A percentile compares a stretch with the other conserved stretches of the same genome.
These are phyloP conservation scores for Penicillium sclerotiorum DNA, from an alignment of 2,329 filamentous ascomycete genomes.

Conservation along the genomic window DNA sequence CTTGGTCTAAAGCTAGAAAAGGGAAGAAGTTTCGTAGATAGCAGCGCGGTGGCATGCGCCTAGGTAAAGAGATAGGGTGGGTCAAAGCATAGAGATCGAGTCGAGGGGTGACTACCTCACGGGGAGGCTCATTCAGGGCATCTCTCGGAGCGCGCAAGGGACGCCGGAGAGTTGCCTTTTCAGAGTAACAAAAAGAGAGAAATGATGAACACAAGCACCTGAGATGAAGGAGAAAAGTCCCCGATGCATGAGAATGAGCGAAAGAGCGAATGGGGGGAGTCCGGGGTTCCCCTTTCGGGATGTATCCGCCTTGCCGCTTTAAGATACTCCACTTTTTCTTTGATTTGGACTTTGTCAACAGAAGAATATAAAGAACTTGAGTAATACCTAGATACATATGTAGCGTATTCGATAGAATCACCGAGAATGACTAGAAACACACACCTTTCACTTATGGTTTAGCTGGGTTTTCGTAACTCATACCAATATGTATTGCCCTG, in stretches of 20 bases:
- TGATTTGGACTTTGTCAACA: background rate
- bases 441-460: background rate
- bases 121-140: constrained; percentile 18
- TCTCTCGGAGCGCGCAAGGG: constrained; percentile 9
- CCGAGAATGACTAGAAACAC: background rate
- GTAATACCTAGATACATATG: no score
- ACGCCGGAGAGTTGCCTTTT: background rate
- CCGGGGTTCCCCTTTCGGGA: constrained; percentile 16
- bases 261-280: constrained; percentile 9
- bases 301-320: constrained; percentile 15
- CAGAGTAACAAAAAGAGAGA: background rate
- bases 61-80: constrained; percentile 4
- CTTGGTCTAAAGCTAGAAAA: constrained; percentile 6
- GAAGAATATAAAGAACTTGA: background rate
- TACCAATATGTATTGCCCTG: no score
- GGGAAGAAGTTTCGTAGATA: constrained; percentile 12
- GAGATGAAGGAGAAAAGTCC: background rate
- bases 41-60: constrained; percentile 13
- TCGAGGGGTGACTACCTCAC: constrained; percentile 19
- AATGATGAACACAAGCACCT: background rate
- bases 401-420: no score
- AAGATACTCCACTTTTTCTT: background rate
- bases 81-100: constrained; percentile 24
- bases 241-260: background rate
- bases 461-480: no score